phyloP scores from a whole-genome alignment of 1,139 yeast species.

The Kluyveromyces sp. region DNA sequence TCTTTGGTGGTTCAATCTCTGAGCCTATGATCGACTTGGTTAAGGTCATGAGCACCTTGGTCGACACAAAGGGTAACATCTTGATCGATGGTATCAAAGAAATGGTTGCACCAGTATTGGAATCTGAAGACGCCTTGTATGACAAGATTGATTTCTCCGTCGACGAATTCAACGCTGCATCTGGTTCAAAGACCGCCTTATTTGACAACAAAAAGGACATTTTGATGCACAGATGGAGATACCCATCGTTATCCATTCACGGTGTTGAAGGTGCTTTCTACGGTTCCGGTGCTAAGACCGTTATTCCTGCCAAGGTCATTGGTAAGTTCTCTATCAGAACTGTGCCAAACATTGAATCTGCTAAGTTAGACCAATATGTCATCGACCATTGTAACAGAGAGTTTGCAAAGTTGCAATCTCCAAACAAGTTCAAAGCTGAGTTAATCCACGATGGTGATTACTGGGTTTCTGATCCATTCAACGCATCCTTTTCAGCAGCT shows the following conservation, averaged over 20 bases:
- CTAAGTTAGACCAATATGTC: constrained; percentile 71
- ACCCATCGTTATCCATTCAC: constrained; percentile 89
- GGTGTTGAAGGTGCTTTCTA: constrained; percentile 98
- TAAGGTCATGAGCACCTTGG: constrained; percentile 67
- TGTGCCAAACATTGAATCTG: constrained; percentile 85
- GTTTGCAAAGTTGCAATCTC: constrained; percentile 63
- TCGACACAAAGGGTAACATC: constrained; percentile 73
- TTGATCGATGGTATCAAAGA: constrained; percentile 81
- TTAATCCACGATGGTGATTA: constrained; percentile 90
- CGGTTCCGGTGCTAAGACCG: constrained; percentile 95
- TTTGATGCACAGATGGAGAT: constrained; percentile 98
- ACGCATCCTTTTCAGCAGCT: constrained; percentile 90
- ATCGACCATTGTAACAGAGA: constrained; percentile 57
- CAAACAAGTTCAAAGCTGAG: constrained; percentile 65
- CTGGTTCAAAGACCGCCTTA: constrained; percentile 79
- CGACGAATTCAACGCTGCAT: constrained; percentile 76
- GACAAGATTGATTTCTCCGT: constrained; percentile 80
- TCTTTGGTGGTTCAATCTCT: constrained; percentile 93
- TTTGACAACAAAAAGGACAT: constrained; percentile 73
- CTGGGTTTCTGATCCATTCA: constrained; percentile 94
- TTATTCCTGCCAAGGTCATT: constrained; percentile 85
- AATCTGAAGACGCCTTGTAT: constrained; percentile 67
- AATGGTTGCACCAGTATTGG: constrained; percentile 91
- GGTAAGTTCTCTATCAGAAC: constrained; percentile 97
- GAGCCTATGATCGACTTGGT: constrained; percentile 96